Evolutionary conservation across 768 basidiomycete genomes (phyloP).

Genomic region (Auriculariales sp.): DNA sequence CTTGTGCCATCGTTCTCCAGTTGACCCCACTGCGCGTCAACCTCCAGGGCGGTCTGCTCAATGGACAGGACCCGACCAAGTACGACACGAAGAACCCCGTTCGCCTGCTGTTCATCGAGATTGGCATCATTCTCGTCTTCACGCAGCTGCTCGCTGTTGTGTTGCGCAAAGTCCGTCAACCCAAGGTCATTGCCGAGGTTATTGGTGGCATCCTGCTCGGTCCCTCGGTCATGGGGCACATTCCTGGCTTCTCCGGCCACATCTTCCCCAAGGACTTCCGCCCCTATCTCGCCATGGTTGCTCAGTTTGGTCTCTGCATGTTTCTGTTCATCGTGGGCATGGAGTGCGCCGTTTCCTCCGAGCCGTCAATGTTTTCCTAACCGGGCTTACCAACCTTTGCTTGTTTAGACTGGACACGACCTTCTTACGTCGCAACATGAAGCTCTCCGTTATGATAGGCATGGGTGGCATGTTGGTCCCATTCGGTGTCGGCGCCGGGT

Average conservation of each 20-base stretch:
- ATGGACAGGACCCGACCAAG: background rate
- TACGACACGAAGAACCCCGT: background rate
- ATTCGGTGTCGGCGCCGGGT: conserved; percentile 64
- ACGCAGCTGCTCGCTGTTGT: conserved; percentile 55
- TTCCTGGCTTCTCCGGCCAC: conserved; percentile 48
- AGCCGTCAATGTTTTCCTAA: no score
- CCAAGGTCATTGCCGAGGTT: conserved; percentile 87
- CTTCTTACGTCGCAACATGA: conserved; percentile 48
- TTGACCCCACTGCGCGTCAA: background rate
- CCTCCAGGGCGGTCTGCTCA: background rate
- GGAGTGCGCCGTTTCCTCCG: no score
- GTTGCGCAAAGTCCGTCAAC: conserved; percentile 63
- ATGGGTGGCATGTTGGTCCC: conserved; percentile 54
- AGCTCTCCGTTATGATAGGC: conserved; percentile 36
- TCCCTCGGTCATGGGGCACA: conserved; percentile 56
- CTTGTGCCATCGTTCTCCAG: background rate
- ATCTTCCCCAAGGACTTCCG: conserved; percentile 40
- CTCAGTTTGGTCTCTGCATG: conserved; percentile 60
- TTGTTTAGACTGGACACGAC: conserved; percentile 64
- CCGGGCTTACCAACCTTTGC: no score
- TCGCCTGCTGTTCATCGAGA: conserved; percentile 18
- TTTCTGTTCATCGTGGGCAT: conserved; percentile 77
- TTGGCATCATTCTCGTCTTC: conserved; percentile 61
- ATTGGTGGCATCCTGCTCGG: conserved; percentile 83
- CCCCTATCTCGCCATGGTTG: conserved; percentile 50